A percentile compares a stretch with the other conserved stretches of the same genome.
phyloP scores from a whole-genome alignment of 2,329 filamentous ascomycete species.

The Pleomassaria siparia region DNA sequence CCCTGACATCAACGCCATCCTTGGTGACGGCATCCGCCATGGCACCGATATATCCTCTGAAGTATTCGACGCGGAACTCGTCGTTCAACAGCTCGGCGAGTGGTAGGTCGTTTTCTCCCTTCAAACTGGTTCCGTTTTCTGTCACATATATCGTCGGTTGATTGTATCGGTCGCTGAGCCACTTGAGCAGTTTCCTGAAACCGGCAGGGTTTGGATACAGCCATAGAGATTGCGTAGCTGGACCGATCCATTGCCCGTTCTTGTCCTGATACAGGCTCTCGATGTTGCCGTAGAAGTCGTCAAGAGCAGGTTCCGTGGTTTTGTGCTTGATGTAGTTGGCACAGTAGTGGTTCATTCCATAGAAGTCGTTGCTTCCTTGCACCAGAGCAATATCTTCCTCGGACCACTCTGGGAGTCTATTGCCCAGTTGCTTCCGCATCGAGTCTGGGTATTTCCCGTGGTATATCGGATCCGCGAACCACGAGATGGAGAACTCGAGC shows the following conservation, averaged over 20 bases:
- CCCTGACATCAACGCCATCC: slow-evolving; percentile 76
- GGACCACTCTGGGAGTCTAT: slow-evolving; percentile 74
- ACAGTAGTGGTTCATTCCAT: slow-evolving; percentile 93
- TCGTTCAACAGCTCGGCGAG: slow-evolving; percentile 74
- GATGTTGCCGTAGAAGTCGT: slow-evolving; percentile 76
- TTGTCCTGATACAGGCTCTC: slow-evolving; percentile 73
- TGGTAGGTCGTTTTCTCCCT: slow-evolving; percentile 76
- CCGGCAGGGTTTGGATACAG: slow-evolving; percentile 73
- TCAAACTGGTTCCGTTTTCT: slow-evolving; percentile 83
- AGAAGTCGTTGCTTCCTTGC: slow-evolving; percentile 87
- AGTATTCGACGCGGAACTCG: slow-evolving; percentile 80
- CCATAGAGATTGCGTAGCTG: slow-evolving; percentile 82
- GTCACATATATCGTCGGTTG: slow-evolving; percentile 82
- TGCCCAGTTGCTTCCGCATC: slow-evolving; percentile 79
- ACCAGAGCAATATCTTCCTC: slow-evolving; percentile 72
- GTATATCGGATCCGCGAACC: slow-evolving; percentile 89
- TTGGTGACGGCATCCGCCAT: slow-evolving; percentile 70
- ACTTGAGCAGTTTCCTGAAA: slow-evolving; percentile 67
- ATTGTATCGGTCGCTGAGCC: slow-evolving; percentile 68
- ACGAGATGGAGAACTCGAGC: slow-evolving; percentile 83
- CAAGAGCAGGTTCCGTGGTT: slow-evolving; percentile 58
- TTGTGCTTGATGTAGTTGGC: slow-evolving; percentile 82
- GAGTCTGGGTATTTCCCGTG: slow-evolving; percentile 80
- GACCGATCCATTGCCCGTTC: slow-evolving; percentile 71
- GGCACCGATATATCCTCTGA: slow-evolving; percentile 72